Evolutionary conservation across 495 filamentous ascomycete genomes (phyloP), one percentile per base, ranked within the genome.

Genomic region (Aspergillus haitiensis): DNA sequence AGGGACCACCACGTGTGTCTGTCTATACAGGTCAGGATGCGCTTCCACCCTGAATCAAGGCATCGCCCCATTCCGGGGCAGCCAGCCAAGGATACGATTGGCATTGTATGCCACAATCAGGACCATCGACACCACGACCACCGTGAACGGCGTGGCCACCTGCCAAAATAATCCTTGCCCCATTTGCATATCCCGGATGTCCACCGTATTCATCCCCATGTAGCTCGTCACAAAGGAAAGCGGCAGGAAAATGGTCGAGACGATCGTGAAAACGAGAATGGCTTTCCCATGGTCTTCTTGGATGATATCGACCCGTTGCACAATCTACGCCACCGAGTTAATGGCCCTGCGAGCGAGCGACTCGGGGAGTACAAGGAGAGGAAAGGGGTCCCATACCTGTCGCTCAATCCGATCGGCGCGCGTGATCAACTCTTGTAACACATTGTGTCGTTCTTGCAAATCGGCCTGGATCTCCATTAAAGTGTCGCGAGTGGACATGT

Each of bases 151-250:
- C 1, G 78, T 16, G 1, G 81, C 75, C 4, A 72, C 63, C 6
- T 67, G 71, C 82, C 81, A 85, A 61, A 79, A 84, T 2, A 77
- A 63, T 69, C 72, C 71, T 65, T 83, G 79, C 0, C 64, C 70
- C 3, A 52, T 42, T 1, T 75, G 65, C 79, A 80, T 82, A 62
- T 81, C 73, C 11, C 79, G 75, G 6, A 83, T 64, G 62, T 82
- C 81, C 55, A 60, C 67, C 44, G 80, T 77, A 61, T 81, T 81
- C 78, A 80, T 81, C 6, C 76, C 76, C 2, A 78, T 54, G 52
- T 73, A 69, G 52, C 70, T 68, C 0, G 75, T 68, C 6, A 80
- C 71, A 21, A 73, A 71, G 0, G 64, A 69, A 2, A 77, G 46
- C 0, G 77, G 77, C 0, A 77, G 64, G 61, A 81, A 82, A 35